Base-by-base conservation (phyloP, 495 filamentous ascomycete species). In the Xylaria longipes region DNA sequence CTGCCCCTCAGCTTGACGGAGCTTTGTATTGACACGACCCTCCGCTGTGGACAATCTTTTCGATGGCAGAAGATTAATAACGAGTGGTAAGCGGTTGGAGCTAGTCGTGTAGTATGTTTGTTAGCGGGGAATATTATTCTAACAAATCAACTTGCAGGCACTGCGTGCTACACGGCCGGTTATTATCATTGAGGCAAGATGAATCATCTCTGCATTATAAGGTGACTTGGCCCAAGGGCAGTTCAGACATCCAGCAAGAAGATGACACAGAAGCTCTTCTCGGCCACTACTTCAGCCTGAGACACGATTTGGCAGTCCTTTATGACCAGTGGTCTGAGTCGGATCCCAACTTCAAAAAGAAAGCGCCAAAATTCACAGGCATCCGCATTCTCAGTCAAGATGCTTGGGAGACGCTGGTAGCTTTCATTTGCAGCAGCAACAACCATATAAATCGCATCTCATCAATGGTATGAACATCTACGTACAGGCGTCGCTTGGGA, bases 381-480 rank as follows among this genome's bases (percentile, higher is more conserved):
- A 92, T 99, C 43, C 92, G 96, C n/a, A 97, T 98, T 71, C 86
- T 99, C 7, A 91, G 90, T 72, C 96, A 99, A 79, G 95, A 97
- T 83, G 89, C 96, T 11, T 99, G 96, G 97, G 96, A 99, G 81
- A 90, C 97, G 6, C 84, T 99, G 4, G 84, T 99, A 17, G 90
- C 91, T 39, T 99, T 99, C 79, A 98, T 99, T 68, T 98, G 96
- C 86, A 97, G 94, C 79, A 97, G 93, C 82, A 99, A 99, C 81
- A 99, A 99, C 81, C 97, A 99, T 78, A 99, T 99, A 69, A 85
- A 89, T 5, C 91, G 96, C 33, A 99, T 99, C 75, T 93, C 92
- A 15, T 92, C 95, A 78, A 98, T 99, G 96, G 93, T 89, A 79
- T 61, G 69, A 54, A 39, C 33, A 56, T 22, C 7, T 3, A 43